phyloP scores from a whole-genome alignment of 176 grass and related monocot genomes.

The Poa annua region DNA sequence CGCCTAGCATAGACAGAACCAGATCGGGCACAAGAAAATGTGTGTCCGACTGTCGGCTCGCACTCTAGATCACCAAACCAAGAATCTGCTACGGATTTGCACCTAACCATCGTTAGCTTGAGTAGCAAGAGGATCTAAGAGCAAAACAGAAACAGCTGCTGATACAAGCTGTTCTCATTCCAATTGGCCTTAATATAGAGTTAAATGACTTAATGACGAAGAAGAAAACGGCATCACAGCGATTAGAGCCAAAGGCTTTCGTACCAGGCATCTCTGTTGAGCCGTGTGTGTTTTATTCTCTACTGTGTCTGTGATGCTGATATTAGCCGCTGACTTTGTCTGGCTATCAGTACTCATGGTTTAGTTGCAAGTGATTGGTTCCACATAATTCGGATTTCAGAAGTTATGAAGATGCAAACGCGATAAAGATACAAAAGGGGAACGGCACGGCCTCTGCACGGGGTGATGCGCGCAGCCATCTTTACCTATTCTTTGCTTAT shows the following conservation, averaged over 20 bases:
- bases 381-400: background rate
- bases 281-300: background rate
- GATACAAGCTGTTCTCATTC: too few species aligned
- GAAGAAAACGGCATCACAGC: background rate
- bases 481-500: background rate
- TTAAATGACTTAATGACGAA: background rate
- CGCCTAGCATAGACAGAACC: background rate
- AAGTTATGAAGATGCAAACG: background rate
- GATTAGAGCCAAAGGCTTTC: background rate
- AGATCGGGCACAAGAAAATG: background rate
- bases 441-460: too few species aligned
- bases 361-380: background rate
- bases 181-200: background rate
- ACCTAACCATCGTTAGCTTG: background rate
- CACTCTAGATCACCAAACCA: background rate
- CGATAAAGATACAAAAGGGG: background rate
- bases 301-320: background rate
- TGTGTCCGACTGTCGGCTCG: background rate
- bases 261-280: background rate
- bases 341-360: too few species aligned
- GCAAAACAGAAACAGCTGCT: background rate
- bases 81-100: too few species aligned
- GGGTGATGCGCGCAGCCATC: too few species aligned
- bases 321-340: background rate
- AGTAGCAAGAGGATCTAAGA: background rate